Base-by-base conservation (phyloP, 768 basidiomycete genomes). In the Xerocomellus intermedius region DNA sequence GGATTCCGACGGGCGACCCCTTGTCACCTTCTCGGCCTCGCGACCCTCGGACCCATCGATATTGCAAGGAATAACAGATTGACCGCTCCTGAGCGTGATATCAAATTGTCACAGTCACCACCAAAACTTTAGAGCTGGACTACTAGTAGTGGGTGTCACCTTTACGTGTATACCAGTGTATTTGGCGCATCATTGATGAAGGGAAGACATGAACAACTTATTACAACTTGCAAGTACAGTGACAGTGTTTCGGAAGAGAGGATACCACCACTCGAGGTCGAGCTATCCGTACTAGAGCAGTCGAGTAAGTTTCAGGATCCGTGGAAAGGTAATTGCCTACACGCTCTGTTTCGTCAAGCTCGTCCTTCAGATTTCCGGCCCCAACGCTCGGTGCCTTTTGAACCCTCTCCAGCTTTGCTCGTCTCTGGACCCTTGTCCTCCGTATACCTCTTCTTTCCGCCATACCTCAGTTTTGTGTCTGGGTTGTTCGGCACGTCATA, bases 291-390 rank as follows among this genome's bases (percentile, higher is more conserved):
- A n/a, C n/a, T n/a, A n/a, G 8, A 19, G 30, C 10, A 12, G 7
- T 21, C 9, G 8, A n/a, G 12, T 22, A 22, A 21, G 21, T 24
- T 19, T 39, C 13, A 30, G 45, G 5, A 17, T 42, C 19, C 3
- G 28, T 8, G 35, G 12, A 22, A 32, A 12, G 21, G 1, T 12
- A 5, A 42, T 10, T 12, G 8, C 32, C 12, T 26, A 33, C 22
- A 17, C 19, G 19, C 39, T 17, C 43, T 26, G n/a, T 28, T 26
- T 8, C 32, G 10, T 71, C 46, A 64, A 28, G 46, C 13, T 41
- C 55, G 58, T 38, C 65, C 57, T 52, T 71, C 64, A 8, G 72
- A 68, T 48, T 71, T 70, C 52, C 75, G 65, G 4, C 79, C 78
- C 12, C 61, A 56, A 33, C 71, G 75, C 35, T 66, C 72, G 24